Evolutionary conservation across 2,329 filamentous ascomycete genomes (phyloP).

Genomic region (Ceratocystis destructans): DNA sequence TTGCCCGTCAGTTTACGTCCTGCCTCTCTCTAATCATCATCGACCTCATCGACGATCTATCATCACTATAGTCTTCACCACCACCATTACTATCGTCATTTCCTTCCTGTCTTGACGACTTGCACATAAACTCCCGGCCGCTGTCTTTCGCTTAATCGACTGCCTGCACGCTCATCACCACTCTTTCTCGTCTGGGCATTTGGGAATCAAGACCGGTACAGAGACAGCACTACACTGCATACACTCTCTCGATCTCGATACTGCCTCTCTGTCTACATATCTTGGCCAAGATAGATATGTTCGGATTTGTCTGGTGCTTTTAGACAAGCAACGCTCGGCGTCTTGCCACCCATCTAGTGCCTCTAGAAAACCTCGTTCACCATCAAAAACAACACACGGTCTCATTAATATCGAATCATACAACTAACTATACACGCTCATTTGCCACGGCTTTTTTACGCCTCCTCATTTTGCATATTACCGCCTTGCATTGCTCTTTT

Average conservation of each 20-base stretch:
- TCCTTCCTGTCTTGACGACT: background rate
- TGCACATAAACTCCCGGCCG: background rate
- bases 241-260: background rate
- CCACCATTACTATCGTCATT: background rate
- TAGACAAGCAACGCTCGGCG: conserved; percentile 9
- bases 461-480: background rate
- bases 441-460: background rate
- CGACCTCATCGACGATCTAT: background rate
- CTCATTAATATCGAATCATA: conserved; percentile 4
- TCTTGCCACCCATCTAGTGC: conserved; percentile 5
- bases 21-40: background rate
- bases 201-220: background rate
- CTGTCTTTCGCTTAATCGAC: background rate
- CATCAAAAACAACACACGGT: background rate
- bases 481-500: conserved; percentile 3
- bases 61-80: no score
- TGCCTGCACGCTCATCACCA: background rate
- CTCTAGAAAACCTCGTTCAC: background rate
- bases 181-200: background rate
- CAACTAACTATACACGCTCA: background rate
- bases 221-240: background rate
- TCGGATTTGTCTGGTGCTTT: conserved; percentile 1
- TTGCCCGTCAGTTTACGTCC: background rate
- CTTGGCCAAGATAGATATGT: background rate
- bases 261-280: background rate